Evolutionary conservation across 2,329 filamentous ascomycete species (phyloP), one percentile per base, ranked within the genome.

Genomic region (Colletotrichum kahawae): DNA sequence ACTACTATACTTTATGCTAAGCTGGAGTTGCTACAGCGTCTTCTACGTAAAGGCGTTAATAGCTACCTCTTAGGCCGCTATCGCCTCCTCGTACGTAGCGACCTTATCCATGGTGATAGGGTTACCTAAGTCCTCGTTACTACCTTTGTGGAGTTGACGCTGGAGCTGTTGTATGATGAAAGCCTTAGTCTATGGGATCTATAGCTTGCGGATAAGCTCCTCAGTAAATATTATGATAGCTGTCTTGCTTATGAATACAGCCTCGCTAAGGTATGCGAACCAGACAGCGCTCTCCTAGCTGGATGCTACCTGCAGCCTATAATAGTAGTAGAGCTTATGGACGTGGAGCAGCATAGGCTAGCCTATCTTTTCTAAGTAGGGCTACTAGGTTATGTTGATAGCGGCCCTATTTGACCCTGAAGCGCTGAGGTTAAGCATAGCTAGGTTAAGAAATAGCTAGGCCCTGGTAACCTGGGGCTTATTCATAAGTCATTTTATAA

Each of bases 201-300:
- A 77, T 3, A 77, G 56, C 18, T 73, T 60, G 16, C 38, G 24
- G 59, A 77, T 24, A n/a, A 77, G 60, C 69, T 71, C 31, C 12
- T 68, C 9, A 2, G 73, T 6, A 33, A 77, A 71, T 33, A 43
- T n/a, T 3, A 31, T 24, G 8, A 63, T 18, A 13, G 73, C 48
- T 10, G 54, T 33, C 59, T 51, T 27, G 31, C 43, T 70, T 24
- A 7, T 14, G 31, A 70, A 62, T 2, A 59, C n/a, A 14, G 14
- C 31, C 38, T 43, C 21, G 18, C 67, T 43, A 4, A 70, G 36
- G 12, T 27, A 21, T 4, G 29, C 21, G 16, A 70, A 70, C 43
- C 9, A 64, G 14, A 70, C n/a, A 8, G 12, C 34, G n/a, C n/a
- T n/a, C n/a, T n/a, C n/a, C n/a, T n/a, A n/a, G n/a, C n/a, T n/a